Percentiles rank a stretch among this genome's conserved stretches.
Evolutionary conservation across 1,139 yeast species (phyloP).

Genomic region (Suhomyces terraborum): DNA sequence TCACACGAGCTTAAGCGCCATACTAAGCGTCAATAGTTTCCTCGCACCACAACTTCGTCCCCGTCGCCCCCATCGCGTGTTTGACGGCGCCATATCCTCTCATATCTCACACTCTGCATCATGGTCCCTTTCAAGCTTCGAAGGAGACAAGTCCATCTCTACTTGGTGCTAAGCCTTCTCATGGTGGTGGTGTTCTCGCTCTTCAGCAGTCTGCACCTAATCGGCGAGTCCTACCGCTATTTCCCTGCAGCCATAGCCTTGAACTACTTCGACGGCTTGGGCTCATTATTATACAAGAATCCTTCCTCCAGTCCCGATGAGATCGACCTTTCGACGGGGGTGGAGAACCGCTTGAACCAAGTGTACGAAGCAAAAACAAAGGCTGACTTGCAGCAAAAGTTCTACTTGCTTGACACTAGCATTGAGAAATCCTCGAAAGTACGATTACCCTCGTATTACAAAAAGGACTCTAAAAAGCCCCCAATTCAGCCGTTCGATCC

Average conservation of each 20-base stretch:
- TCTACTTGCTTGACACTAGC: conserved; percentile 32
- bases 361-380: conserved; percentile 18
- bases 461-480: conserved; percentile 16
- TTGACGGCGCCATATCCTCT: no score
- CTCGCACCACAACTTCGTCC: no score
- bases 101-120: neutral
- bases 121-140: conserved; percentile 14
- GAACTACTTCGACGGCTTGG: conserved; percentile 24
- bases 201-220: conserved; percentile 14
- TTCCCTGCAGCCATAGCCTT: conserved; percentile 11
- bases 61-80: no score
- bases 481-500: conserved; percentile 50
- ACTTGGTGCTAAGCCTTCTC: conserved; percentile 19
- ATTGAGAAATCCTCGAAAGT: conserved; percentile 21
- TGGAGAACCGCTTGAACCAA: conserved; percentile 20
- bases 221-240: conserved; percentile 10
- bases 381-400: conserved; percentile 32
- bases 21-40: neutral
- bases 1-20: no score
- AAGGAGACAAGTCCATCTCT: conserved; percentile 21
- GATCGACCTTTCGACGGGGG: conserved; percentile 4
- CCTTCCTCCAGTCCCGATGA: conserved; percentile 5
- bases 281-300: conserved; percentile 10
- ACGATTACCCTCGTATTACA: conserved; percentile 32
- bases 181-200: conserved; percentile 20